Conservation (phyloP, 2,329 filamentous ascomycete genomes). For the Aspergillus phoenicis region DNA sequence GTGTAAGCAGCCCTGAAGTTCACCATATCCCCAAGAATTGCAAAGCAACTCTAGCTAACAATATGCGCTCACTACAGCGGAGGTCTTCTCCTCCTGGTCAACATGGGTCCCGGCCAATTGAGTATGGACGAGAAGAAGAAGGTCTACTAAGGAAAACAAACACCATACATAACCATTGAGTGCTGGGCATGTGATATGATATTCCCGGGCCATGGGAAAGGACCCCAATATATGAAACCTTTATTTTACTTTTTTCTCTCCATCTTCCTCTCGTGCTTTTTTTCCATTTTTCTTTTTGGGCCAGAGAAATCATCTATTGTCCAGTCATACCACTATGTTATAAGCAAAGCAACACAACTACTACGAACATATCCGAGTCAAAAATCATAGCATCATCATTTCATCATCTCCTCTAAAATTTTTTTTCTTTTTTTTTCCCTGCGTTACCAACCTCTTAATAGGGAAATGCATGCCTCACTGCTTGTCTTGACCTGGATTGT, state of each 20-base stretch:
- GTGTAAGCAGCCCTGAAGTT: conserved; percentile 59
- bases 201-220: neutral
- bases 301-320: neutral
- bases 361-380: too few relatives aligned
- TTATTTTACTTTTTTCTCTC: neutral
- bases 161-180: neutral
- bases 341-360: too few relatives aligned
- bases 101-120: conserved; percentile 97
- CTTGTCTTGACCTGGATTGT: too few relatives aligned
- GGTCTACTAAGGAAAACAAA: conserved; percentile 70
- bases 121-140: conserved; percentile 99
- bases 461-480: too few relatives aligned
- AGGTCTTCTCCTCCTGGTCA: conserved; percentile 92
- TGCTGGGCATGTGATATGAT: conserved; percentile 4
- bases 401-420: too few relatives aligned
- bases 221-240: conserved; percentile 1
- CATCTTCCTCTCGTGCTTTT: neutral
- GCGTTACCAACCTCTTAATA: too few relatives aligned
- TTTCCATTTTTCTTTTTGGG: neutral
- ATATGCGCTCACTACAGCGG: conserved; percentile 54
- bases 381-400: too few relatives aligned
- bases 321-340: neutral
- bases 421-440: too few relatives aligned
- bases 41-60: neutral
- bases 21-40: neutral